These are phyloP conservation scores for Lobosporangium transversale DNA, from an alignment of 192 early-diverging fungal genomes.

Conservation along the genomic window DNA sequence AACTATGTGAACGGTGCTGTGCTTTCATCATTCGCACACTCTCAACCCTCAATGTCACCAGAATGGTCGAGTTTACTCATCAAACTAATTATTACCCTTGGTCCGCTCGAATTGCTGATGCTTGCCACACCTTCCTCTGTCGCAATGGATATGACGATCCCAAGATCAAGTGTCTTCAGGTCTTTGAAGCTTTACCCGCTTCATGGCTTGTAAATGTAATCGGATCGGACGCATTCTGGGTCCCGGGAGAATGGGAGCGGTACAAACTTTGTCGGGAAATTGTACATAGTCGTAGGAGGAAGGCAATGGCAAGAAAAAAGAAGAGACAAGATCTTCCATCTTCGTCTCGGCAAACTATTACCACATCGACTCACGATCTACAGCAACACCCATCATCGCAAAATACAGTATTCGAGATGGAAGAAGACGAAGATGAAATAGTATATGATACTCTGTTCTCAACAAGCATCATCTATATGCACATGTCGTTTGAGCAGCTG, in stretches of 20 bases:
- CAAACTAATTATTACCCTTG: conserved; percentile 53
- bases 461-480: conserved; percentile 59
- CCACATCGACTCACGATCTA: no score
- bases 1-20: conserved; percentile 55
- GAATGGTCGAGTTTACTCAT: conserved; percentile 58
- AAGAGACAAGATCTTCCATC: neutral
- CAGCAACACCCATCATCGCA: no score
- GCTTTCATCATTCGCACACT: conserved; percentile 38
- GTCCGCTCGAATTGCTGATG: conserved; percentile 57
- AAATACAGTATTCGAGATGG: neutral
- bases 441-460: conserved; percentile 51
- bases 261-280: conserved; percentile 56
- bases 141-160: conserved; percentile 59
- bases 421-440: conserved; percentile 16
- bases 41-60: conserved; percentile 10
- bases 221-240: conserved; percentile 66
- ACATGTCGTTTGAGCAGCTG: conserved; percentile 66
- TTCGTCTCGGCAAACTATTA: neutral
- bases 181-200: conserved; percentile 51
- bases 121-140: conserved; percentile 62
- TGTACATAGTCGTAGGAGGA: conserved; percentile 36
- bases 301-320: neutral
- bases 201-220: conserved; percentile 59
- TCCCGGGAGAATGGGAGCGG: conserved; percentile 66
- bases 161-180: conserved; percentile 25